These are phyloP conservation scores for Pleurotus citrinopileatus DNA, from an alignment of 768 basidiomycete species.

Conservation along the genomic window DNA sequence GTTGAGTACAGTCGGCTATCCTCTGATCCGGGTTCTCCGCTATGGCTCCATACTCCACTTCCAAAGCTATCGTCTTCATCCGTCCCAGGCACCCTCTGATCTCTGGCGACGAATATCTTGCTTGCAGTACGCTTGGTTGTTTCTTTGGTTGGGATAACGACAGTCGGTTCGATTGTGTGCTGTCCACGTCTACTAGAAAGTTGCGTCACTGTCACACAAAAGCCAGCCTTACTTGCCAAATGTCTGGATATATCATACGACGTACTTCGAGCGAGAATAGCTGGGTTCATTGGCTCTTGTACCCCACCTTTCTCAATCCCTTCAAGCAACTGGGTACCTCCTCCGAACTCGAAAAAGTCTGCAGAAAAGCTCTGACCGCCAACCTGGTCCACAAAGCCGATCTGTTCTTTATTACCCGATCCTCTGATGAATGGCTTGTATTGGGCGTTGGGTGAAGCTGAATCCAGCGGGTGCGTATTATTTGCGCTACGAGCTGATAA, in stretches of 20 bases:
- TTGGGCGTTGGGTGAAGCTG: background rate
- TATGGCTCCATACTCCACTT: background rate
- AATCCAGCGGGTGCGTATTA: background rate
- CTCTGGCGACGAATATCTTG: background rate
- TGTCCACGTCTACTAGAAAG: too few relatives aligned
- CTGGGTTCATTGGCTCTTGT: background rate
- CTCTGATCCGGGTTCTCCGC: background rate
- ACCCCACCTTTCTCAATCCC: background rate
- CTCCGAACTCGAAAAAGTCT: background rate
- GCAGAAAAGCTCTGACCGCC: background rate
- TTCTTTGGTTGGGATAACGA: background rate
- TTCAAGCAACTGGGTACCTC: background rate
- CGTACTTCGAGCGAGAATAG: background rate
- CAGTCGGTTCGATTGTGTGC: too few relatives aligned
- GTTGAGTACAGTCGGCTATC: background rate
- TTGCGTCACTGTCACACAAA: too few relatives aligned
- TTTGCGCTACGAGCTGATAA: background rate
- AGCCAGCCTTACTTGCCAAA: too few relatives aligned
- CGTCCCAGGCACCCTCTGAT: background rate
- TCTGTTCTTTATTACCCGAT: background rate
- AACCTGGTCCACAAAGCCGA: background rate
- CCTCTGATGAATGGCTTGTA: background rate
- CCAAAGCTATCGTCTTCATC: background rate
- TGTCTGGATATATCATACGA: too few relatives aligned
- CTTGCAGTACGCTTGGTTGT: background rate